Evolutionary conservation across 108 stramenopile species (phyloP).

Genomic region (Nannochloropsis oceanica): DNA sequence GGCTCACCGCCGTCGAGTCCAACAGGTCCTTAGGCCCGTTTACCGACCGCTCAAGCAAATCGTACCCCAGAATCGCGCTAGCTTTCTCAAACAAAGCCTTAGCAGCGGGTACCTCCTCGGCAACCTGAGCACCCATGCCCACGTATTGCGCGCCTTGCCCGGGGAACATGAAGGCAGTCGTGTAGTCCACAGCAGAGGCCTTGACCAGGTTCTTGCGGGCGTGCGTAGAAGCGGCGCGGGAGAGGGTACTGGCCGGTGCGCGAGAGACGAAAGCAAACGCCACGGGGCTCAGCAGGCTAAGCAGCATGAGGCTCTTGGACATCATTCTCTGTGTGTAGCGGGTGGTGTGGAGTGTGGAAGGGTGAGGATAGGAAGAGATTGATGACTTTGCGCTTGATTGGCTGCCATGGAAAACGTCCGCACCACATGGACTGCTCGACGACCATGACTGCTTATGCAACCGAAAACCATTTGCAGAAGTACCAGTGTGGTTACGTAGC

Average conservation of each 20-base stretch:
- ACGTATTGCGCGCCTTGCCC: slow-evolving; percentile 41
- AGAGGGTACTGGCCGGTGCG: background rate
- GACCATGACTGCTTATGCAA: no score
- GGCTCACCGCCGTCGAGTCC: slow-evolving; percentile 82
- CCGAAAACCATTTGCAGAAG: no score
- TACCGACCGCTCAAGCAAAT: slow-evolving; percentile 70
- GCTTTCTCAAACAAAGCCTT: slow-evolving; percentile 87
- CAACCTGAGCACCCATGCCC: slow-evolving; percentile 28
- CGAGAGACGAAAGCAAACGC: background rate
- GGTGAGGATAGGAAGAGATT: no score
- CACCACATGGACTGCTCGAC: no score
- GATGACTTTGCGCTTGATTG: no score
- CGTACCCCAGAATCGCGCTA: slow-evolving; percentile 83
- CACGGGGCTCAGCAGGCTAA: background rate
- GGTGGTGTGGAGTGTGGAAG: no score
- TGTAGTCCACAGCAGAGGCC: background rate
- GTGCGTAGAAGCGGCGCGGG: background rate
- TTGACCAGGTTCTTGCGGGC: background rate
- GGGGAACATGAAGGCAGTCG: slow-evolving; percentile 82
- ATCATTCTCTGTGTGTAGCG: background rate
- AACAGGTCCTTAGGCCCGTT: slow-evolving; percentile 82
- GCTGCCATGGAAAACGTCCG: no score
- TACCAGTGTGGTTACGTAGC: no score
- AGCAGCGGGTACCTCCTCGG: slow-evolving; percentile 55
- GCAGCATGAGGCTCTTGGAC: background rate